These are phyloP conservation scores for Flaveria linearis DNA, from an alignment of 129 eudicot species.

Conservation along the genomic window DNA sequence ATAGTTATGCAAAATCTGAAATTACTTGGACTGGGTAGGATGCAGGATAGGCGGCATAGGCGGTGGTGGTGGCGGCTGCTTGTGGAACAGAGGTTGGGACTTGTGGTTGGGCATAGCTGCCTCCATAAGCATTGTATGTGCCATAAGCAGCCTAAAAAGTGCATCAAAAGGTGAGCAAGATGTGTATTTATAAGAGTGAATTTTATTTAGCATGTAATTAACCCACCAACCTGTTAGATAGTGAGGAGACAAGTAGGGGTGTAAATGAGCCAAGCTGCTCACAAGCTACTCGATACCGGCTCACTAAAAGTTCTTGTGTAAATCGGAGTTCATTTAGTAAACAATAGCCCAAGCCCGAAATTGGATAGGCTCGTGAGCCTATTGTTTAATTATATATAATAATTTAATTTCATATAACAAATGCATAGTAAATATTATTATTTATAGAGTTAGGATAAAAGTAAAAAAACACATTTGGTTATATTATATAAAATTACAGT, in stretches of 20 bases:
- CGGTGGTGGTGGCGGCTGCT: constrained; percentile 59
- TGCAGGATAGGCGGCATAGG: constrained; percentile 83
- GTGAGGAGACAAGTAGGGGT: not conserved
- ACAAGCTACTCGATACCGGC: not conserved
- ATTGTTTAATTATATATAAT: not conserved
- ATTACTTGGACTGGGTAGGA: constrained; percentile 79
- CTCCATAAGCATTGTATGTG: constrained; percentile 68
- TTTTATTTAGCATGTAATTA: not conserved
- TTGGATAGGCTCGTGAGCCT: not conserved
- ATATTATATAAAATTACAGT: not conserved
- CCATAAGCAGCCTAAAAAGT: constrained; percentile 76
- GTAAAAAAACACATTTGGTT: not conserved
- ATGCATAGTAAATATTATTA: not conserved
- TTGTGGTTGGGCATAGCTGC: constrained; percentile 67
- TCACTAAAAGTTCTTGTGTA: not conserved
- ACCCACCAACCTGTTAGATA: not conserved
- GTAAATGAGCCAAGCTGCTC: not conserved
- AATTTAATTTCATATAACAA: not conserved
- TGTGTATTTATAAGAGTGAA: not conserved
- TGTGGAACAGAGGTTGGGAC: constrained; percentile 71
- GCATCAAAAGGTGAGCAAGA: constrained; percentile 12
- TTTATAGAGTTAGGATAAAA: not conserved
- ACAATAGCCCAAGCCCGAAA: not conserved
- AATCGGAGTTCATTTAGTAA: not conserved
- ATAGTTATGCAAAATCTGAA: not conserved